Evolutionary conservation across 257 asterid species (phyloP).

Genomic region (Gentiana macrophylla): DNA sequence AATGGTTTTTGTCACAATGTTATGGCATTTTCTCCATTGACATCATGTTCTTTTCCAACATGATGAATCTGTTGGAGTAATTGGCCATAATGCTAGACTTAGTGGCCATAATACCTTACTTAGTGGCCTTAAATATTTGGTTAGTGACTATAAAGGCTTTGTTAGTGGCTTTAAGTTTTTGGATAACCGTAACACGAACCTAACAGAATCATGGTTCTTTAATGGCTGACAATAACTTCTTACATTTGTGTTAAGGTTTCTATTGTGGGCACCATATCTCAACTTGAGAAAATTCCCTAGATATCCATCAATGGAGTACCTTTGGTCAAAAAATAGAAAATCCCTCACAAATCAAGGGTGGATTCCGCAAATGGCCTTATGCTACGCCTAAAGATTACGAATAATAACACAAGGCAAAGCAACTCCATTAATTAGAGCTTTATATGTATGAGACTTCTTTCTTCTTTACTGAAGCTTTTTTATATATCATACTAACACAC

Average conservation of each 20-base stretch:
- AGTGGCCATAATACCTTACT: too few relatives aligned
- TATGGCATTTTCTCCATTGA: too few relatives aligned
- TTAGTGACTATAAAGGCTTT: too few relatives aligned
- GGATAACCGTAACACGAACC: background rate
- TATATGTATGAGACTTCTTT: background rate
- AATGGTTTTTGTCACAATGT: too few relatives aligned
- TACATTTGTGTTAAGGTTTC: constrained; percentile 22
- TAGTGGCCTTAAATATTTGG: too few relatives aligned
- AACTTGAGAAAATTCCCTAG: constrained; percentile 77
- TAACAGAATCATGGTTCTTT: background rate
- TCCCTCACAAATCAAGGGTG: constrained; percentile 45
- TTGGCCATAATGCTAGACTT: too few relatives aligned
- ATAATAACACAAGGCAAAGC: background rate
- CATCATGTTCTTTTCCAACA: too few relatives aligned
- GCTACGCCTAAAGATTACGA: constrained; percentile 75
- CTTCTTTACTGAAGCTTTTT: background rate
- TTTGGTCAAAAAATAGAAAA: constrained; percentile 64
- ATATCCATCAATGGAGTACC: constrained; percentile 73
- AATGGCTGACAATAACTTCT: background rate
- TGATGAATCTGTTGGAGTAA: too few relatives aligned
- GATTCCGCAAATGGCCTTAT: constrained; percentile 56
- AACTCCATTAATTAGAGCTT: background rate
- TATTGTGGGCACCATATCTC: constrained; percentile 83
- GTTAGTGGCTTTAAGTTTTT: too few relatives aligned
- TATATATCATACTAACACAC: background rate